Percentiles rank a stretch among this genome's conserved stretches.
Conservation (phyloP, 2,329 filamentous ascomycete genomes). For the Penicillium sp. region DNA sequence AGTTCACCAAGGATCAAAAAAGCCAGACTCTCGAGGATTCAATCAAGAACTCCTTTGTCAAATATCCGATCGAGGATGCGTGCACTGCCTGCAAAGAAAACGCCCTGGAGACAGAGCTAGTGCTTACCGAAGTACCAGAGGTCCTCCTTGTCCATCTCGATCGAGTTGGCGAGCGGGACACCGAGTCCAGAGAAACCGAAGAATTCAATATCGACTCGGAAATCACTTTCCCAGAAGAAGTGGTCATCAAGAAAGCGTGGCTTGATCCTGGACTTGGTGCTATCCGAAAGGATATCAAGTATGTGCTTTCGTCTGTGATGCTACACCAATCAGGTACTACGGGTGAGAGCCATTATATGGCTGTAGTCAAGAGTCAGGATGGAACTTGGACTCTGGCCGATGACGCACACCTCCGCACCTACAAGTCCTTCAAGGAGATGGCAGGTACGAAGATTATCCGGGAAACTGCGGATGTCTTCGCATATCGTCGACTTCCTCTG, state of each 20-base stretch:
- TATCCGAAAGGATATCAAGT: conserved; percentile 21
- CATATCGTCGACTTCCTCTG: conserved; percentile 30
- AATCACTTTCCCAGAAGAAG: conserved; percentile 12
- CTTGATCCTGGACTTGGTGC: conserved; percentile 12
- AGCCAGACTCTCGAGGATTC: not conserved
- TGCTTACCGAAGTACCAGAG: conserved; percentile 27
- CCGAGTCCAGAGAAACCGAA: not conserved
- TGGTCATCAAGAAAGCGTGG: conserved; percentile 17
- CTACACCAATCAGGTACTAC: conserved; percentile 22
- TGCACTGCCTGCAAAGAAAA: not conserved
- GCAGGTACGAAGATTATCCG: not conserved
- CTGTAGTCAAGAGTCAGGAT: conserved; percentile 29
- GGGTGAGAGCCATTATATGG: conserved; percentile 32
- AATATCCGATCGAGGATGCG: not conserved
- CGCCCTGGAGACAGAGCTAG: not conserved
- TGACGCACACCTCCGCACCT: conserved; percentile 13
- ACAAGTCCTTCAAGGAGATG: not conserved
- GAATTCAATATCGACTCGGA: not conserved
- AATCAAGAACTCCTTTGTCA: not conserved
- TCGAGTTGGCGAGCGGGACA: conserved; percentile 8
- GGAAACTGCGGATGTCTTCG: conserved; percentile 27
- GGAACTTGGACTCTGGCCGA: conserved; percentile 29
- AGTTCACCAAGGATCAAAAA: not conserved
- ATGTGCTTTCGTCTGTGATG: conserved; percentile 36
- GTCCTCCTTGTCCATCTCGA: conserved; percentile 33